Percentiles rank a stretch among this genome's conserved stretches.
phyloP scores from a whole-genome alignment of 108 stramenopile species.

The Cyclotella kingstonii region DNA sequence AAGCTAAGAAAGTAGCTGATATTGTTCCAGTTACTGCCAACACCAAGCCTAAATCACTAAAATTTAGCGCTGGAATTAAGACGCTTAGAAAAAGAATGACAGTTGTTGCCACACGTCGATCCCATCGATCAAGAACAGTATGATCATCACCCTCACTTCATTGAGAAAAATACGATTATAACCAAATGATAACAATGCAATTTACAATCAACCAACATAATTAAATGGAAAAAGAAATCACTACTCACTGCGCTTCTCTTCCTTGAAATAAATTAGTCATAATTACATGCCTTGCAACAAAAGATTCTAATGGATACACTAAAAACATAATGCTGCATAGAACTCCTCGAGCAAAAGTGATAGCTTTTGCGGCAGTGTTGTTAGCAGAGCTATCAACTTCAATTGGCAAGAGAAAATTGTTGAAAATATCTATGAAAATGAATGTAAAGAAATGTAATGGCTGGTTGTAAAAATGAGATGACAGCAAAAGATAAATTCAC shows the following conservation, averaged over 20 bases:
- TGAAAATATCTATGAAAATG: conserved; percentile 50
- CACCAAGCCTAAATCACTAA: conserved; percentile 53
- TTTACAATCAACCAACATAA: not conserved
- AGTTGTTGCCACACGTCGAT: conserved; percentile 69
- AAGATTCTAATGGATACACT: conserved; percentile 82
- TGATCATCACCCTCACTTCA: conserved; percentile 79
- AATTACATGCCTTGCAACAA: conserved; percentile 78
- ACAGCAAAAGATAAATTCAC: not conserved
- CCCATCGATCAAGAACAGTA: conserved; percentile 68
- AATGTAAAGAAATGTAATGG: not conserved
- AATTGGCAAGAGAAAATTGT: conserved; percentile 44
- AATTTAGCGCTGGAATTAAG: conserved; percentile 63
- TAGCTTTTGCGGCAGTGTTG: conserved; percentile 24
- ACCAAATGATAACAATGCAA: not conserved
- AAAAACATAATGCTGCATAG: conserved; percentile 77
- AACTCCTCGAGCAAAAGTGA: conserved; percentile 56
- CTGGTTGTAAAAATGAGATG: not conserved
- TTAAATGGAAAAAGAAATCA: not conserved
- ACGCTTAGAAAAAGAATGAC: conserved; percentile 56
- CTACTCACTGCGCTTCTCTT: conserved; percentile 54
- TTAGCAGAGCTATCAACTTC: conserved; percentile 4
- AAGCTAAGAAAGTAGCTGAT: conserved; percentile 65
- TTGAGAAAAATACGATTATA: not conserved
- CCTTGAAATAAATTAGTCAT: conserved; percentile 78
- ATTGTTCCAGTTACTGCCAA: conserved; percentile 64